Percentiles rank a stretch among this genome's conserved stretches.
Evolutionary conservation across 305 asterid genomes (phyloP).

Genomic region (Fraxinus floribunda): DNA sequence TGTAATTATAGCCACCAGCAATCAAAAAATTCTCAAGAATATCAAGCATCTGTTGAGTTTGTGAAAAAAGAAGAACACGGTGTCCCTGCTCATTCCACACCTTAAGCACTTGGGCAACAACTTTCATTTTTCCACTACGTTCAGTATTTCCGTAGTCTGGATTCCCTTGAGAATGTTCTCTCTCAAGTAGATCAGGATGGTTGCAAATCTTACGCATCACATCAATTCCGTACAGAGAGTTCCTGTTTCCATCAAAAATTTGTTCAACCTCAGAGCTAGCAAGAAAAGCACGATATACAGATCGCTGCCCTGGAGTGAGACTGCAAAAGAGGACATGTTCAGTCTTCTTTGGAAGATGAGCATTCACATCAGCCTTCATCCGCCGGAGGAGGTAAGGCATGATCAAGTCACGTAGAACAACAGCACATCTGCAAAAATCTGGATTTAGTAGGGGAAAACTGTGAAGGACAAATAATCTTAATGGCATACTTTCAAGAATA

Average conservation of each 20-base stretch:
- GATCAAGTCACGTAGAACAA: slow-evolving; percentile 88
- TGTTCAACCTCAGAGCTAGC: slow-evolving; percentile 97
- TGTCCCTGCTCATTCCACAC: slow-evolving; percentile 97
- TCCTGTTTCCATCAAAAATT: slow-evolving; percentile 81
- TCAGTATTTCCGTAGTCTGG: slow-evolving; percentile 90
- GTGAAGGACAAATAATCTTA: neutral
- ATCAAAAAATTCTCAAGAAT: slow-evolving; percentile 73
- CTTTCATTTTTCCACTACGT: slow-evolving; percentile 94
- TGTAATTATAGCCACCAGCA: slow-evolving; percentile 53
- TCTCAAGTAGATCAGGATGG: slow-evolving; percentile 97
- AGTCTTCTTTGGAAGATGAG: slow-evolving; percentile 87
- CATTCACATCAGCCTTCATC: slow-evolving; percentile 90
- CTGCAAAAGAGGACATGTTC: slow-evolving; percentile 98
- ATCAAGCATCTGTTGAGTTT: slow-evolving; percentile 98
- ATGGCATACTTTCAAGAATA: slow-evolving; percentile 11
- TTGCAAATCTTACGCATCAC: slow-evolving; percentile 96
- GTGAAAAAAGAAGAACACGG: slow-evolving; percentile 89
- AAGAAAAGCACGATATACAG: slow-evolving; percentile 90
- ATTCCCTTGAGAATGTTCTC: slow-evolving; percentile 75
- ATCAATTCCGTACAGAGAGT: slow-evolving; percentile 88
- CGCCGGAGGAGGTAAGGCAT: slow-evolving; percentile 99
- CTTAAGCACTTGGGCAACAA: slow-evolving; percentile 81
- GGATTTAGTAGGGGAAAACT: slow-evolving; percentile 20
- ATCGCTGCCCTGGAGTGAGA: slow-evolving; percentile 79
- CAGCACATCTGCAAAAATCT: slow-evolving; percentile 74